These are phyloP conservation scores for Patellifolia procumbens DNA, from an alignment of 179 eudicot species.

Conservation along the genomic window DNA sequence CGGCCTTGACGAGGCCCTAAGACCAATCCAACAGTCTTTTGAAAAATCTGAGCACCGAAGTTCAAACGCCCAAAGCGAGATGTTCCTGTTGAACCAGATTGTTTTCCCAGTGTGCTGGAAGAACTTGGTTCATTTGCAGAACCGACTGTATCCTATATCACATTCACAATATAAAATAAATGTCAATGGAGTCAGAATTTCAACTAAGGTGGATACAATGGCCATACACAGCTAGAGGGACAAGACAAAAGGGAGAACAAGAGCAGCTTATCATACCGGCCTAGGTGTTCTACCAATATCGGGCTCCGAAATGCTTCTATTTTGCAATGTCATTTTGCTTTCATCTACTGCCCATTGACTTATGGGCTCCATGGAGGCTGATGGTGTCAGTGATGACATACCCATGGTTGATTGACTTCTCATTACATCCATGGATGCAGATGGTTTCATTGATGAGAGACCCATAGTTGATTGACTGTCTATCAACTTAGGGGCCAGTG, in stretches of 20 bases:
- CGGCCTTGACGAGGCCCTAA: slow-evolving; percentile 72
- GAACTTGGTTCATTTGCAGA: slow-evolving; percentile 45
- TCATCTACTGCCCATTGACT: slow-evolving; percentile 61
- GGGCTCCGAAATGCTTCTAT: slow-evolving; percentile 54
- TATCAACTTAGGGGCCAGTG: slow-evolving; percentile 53
- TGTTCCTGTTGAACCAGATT: slow-evolving; percentile 36
- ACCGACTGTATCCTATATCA: slow-evolving; percentile 39
- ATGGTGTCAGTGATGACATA: slow-evolving; percentile 61
- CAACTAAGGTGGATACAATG: slow-evolving; percentile 2
- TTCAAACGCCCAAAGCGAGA: slow-evolving; percentile 66
- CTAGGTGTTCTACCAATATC: slow-evolving; percentile 47
- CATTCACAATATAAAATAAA: not conserved
- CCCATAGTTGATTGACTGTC: slow-evolving; percentile 73
- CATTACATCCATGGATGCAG: slow-evolving; percentile 32
- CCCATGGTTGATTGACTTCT: slow-evolving; percentile 73
- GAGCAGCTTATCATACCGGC: slow-evolving; percentile 28
- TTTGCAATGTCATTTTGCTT: slow-evolving; percentile 55
- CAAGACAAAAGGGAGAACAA: slow-evolving; percentile 8
- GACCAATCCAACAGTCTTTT: slow-evolving; percentile 76
- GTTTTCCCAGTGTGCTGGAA: slow-evolving; percentile 44
- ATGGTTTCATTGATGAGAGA: slow-evolving; percentile 56
- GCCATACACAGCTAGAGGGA: not conserved
- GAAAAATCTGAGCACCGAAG: slow-evolving; percentile 68
- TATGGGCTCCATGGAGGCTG: slow-evolving; percentile 70
- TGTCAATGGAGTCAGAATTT: not conserved